A percentile compares a stretch with the other conserved stretches of the same genome.
phyloP scores from a whole-genome alignment of 257 asterid genomes.

The Coffea eugenioides region DNA sequence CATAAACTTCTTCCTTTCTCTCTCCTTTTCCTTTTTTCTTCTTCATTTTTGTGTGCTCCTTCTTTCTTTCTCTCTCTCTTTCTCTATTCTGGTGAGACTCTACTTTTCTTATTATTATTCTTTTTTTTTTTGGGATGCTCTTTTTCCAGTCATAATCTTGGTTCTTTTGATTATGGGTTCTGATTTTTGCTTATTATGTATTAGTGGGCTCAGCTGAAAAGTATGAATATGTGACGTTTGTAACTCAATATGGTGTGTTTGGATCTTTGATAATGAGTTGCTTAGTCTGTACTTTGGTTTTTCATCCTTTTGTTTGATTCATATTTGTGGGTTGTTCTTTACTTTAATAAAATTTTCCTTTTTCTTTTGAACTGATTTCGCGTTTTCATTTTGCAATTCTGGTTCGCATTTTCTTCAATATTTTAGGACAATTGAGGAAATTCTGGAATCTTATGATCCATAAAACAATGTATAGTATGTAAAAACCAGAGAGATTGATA shows the following conservation, averaged over 20 bases:
- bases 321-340: conserved; percentile 9
- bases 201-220: conserved; percentile 15
- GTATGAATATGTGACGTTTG: neutral
- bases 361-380: neutral
- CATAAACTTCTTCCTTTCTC: neutral
- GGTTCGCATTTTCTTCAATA: neutral
- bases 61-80: neutral
- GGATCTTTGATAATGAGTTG: conserved; percentile 15
- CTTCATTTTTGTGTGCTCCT: neutral
- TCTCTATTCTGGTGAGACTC: conserved; percentile 14
- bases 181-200: neutral
- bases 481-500: neutral
- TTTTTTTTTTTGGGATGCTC: conserved; percentile 10
- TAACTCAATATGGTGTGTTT: neutral
- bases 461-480: neutral
- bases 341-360: too few relatives aligned
- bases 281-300: neutral
- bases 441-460: neutral
- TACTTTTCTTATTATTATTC: conserved; percentile 18
- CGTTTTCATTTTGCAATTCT: neutral
- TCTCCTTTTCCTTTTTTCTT: neutral
- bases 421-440: neutral
- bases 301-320: neutral
- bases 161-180: conserved; percentile 19
- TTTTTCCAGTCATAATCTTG: conserved; percentile 13